Conservation (phyloP, 495 filamentous ascomycete genomes). For the Durotheca rogersii region DNA sequence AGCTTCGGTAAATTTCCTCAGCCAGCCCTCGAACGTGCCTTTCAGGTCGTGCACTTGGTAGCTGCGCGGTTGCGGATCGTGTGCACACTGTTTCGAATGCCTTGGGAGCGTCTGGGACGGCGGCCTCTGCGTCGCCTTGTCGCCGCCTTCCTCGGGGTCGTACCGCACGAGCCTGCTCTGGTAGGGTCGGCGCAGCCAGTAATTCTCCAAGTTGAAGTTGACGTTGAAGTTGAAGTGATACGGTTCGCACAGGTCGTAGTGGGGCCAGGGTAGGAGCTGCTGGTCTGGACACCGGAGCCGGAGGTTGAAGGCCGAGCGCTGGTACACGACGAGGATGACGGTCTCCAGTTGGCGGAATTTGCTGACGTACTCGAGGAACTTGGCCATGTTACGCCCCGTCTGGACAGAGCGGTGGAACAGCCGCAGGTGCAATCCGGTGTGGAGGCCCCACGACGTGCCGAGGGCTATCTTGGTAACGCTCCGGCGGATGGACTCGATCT, state of each 20-base stretch:
- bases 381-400: slow-evolving; percentile 50
- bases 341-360: slow-evolving; percentile 45
- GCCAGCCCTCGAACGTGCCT: slow-evolving; percentile 32
- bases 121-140: slow-evolving; percentile 27
- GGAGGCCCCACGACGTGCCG: slow-evolving; percentile 50
- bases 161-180: slow-evolving; percentile 47
- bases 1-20: slow-evolving; percentile 24
- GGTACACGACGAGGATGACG: slow-evolving; percentile 49
- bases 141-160: slow-evolving; percentile 40
- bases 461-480: slow-evolving; percentile 46
- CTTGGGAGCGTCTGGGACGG: slow-evolving; percentile 9
- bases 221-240: slow-evolving; percentile 53
- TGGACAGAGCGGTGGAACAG: slow-evolving; percentile 45
- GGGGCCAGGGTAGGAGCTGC: slow-evolving; percentile 23
- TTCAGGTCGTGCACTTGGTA: slow-evolving; percentile 34
- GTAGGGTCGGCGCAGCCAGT: slow-evolving; percentile 43
- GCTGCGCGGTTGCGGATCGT: slow-evolving; percentile 27
- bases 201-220: slow-evolving; percentile 50
- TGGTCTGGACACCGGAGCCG: slow-evolving; percentile 34
- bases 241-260: slow-evolving; percentile 44
- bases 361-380: slow-evolving; percentile 44
- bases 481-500: slow-evolving; percentile 47
- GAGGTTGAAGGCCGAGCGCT: slow-evolving; percentile 50
- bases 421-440: slow-evolving; percentile 49
- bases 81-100: slow-evolving; percentile 25